Conservation (phyloP, 208 protist species). For the Blechomonas ayalai region DNA sequence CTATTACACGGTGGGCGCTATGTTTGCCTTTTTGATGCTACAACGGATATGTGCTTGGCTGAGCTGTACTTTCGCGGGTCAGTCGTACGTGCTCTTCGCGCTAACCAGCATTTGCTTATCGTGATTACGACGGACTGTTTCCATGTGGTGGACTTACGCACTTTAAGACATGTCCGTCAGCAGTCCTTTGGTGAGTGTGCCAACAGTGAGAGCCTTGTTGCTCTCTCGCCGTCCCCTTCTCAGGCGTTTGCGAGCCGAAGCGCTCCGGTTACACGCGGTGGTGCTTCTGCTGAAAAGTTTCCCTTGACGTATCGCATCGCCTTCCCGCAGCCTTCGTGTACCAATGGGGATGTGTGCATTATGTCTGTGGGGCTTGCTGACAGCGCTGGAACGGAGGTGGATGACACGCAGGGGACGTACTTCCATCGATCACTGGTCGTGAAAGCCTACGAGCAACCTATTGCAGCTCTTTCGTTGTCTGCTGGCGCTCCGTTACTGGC, state of each 20-base stretch:
- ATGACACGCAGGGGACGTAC: conserved; percentile 4
- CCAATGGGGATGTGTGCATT: conserved; percentile 20
- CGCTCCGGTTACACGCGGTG: not conserved
- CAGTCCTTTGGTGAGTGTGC: conserved; percentile 32
- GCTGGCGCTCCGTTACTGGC: conserved; percentile 19
- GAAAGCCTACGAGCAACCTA: conserved; percentile 8
- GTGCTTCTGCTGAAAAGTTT: conserved; percentile 1
- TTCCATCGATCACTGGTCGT: conserved; percentile 29
- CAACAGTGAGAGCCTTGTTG: conserved; percentile 34
- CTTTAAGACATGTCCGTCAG: conserved; percentile 41
- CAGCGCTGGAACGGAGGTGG: conserved; percentile 5
- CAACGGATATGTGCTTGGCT: conserved; percentile 18
- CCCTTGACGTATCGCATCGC: conserved; percentile 22
- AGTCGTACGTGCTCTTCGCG: conserved; percentile 21
- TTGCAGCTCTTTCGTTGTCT: conserved; percentile 17
- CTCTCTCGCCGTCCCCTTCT: conserved; percentile 11
- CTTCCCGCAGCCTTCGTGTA: conserved; percentile 22
- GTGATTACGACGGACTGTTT: conserved; percentile 37
- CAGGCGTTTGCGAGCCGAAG: not conserved
- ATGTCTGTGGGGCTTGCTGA: no score
- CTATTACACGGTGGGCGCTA: conserved; percentile 10
- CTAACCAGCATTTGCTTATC: conserved; percentile 34
- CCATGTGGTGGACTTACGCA: conserved; percentile 57
- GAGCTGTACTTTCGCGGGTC: conserved; percentile 57
- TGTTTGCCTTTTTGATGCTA: conserved; percentile 48